Conservation (phyloP, 768 basidiomycete species). For the Panellus pusillus region DNA sequence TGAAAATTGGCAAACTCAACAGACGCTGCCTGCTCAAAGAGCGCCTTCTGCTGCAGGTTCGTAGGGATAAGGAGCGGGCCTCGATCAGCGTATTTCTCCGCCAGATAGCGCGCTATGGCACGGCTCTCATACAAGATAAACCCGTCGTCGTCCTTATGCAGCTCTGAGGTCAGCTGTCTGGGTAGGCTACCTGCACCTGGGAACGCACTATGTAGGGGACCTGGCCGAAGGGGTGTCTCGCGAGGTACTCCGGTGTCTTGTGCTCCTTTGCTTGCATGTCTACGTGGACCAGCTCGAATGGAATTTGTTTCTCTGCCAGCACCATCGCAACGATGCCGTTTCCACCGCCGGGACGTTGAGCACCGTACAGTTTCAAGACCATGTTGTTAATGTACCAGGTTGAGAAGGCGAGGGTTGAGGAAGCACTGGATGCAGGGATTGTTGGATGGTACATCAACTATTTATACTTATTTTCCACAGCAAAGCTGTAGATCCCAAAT, state of each 20-base stretch:
- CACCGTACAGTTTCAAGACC: no score
- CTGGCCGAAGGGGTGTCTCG: constrained; percentile 54
- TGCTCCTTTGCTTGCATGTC: constrained; percentile 39
- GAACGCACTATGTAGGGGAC: constrained; percentile 4
- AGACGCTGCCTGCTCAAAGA: constrained; percentile 23
- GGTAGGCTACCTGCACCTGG: constrained; percentile 24
- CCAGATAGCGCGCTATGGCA: constrained; percentile 47
- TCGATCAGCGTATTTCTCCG: constrained; percentile 38
- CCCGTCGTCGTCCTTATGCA: constrained; percentile 42
- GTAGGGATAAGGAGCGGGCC: constrained; percentile 41
- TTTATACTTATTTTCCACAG: no score
- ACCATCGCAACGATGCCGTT: constrained; percentile 19
- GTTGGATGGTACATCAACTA: no score
- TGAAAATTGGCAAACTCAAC: constrained; percentile 8
- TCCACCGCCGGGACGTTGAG: no score
- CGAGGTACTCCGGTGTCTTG: constrained; percentile 36
- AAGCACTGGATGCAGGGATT: no score
- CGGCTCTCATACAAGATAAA: constrained; percentile 50
- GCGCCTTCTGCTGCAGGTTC: constrained; percentile 21
- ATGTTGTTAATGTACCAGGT: no score
- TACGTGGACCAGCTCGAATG: constrained; percentile 44
- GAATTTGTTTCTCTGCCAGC: constrained; percentile 46
- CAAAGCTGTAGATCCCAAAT: no score
- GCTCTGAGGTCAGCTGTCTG: no score
- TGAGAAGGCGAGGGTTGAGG: no score